Conservation (phyloP, 2,329 filamentous ascomycete genomes). For the Trichoderma sp. region DNA sequence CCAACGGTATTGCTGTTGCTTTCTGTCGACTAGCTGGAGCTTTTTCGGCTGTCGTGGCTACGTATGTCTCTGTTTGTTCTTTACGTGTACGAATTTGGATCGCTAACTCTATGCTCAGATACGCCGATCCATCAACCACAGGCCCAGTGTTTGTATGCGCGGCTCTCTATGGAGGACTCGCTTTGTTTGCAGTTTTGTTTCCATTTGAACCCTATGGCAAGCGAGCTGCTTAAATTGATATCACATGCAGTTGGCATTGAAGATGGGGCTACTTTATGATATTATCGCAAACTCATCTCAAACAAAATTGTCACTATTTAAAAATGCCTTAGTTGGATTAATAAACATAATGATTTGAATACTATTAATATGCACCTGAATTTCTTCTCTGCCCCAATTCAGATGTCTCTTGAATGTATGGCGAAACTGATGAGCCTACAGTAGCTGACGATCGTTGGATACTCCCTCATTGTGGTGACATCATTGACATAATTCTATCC, state of each 20-base stretch:
- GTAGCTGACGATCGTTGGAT: too few relatives aligned
- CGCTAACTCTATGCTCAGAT: not conserved
- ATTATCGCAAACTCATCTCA: not conserved
- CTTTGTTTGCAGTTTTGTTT: slow-evolving; percentile 55
- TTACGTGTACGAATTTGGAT: too few relatives aligned
- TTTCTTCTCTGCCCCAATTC: too few relatives aligned
- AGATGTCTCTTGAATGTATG: too few relatives aligned
- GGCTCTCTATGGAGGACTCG: slow-evolving; percentile 60
- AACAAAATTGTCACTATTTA: not conserved
- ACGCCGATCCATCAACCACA: slow-evolving; percentile 54
- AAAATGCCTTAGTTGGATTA: not conserved
- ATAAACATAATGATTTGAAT: not conserved
- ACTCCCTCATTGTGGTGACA: too few relatives aligned
- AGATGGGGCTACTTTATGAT: not conserved
- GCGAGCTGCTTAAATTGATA: slow-evolving; percentile 44
- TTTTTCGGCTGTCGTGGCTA: slow-evolving; percentile 63
- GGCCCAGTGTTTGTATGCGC: slow-evolving; percentile 67
- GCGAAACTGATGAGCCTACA: too few relatives aligned
- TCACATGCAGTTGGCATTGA: not conserved
- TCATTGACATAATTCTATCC: too few relatives aligned
- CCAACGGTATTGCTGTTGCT: slow-evolving; percentile 46
- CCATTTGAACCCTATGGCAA: slow-evolving; percentile 63
- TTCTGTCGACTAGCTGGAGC: slow-evolving; percentile 70
- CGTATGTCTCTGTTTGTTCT: slow-evolving; percentile 33
- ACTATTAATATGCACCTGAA: not conserved